Evolutionary conservation across 495 filamentous ascomycete species (phyloP).

Genomic region (Pseudevernia furfuracea): DNA sequence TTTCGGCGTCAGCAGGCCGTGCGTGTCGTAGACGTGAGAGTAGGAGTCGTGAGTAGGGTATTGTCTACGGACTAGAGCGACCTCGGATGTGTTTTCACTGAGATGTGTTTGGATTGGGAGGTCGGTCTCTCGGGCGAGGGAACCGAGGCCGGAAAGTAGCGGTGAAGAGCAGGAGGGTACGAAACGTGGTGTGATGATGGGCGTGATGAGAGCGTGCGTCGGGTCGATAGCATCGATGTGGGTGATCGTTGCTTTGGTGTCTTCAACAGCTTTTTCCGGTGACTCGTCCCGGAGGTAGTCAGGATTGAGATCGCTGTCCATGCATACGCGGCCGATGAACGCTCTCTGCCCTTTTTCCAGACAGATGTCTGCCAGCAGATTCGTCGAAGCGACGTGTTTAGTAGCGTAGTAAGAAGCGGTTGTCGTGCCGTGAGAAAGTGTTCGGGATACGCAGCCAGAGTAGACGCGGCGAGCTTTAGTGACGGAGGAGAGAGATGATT

Average conservation of each 20-base stretch:
- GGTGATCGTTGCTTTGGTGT: constrained; percentile 54
- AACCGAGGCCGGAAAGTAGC: constrained; percentile 54
- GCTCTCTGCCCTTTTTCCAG: constrained; percentile 71
- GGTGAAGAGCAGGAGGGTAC: constrained; percentile 63
- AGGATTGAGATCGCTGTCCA: constrained; percentile 66
- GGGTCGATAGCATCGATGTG: constrained; percentile 66
- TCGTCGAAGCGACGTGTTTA: constrained; percentile 70
- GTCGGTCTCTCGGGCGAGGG: constrained; percentile 49
- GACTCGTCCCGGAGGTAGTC: constrained; percentile 66
- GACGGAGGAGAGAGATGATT: constrained; percentile 56
- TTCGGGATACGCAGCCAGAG: constrained; percentile 62
- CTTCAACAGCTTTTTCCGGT: constrained; percentile 45
- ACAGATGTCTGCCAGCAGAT: constrained; percentile 78
- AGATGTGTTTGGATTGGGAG: constrained; percentile 83
- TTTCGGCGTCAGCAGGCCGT: constrained; percentile 56
- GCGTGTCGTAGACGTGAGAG: constrained; percentile 68
- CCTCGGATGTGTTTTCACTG: constrained; percentile 70
- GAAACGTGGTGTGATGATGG: constrained; percentile 88
- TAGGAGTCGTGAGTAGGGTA: constrained; percentile 64
- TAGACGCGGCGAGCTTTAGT: constrained; percentile 56
- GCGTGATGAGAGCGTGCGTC: constrained; percentile 48
- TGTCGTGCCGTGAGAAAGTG: constrained; percentile 83
- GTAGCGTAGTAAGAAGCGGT: constrained; percentile 90
- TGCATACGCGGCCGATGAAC: constrained; percentile 84
- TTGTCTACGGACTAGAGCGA: constrained; percentile 52